These are phyloP conservation scores for Yamadazyma songkhlaensis DNA, from an alignment of 1,139 yeast genomes.

Conservation along the genomic window DNA sequence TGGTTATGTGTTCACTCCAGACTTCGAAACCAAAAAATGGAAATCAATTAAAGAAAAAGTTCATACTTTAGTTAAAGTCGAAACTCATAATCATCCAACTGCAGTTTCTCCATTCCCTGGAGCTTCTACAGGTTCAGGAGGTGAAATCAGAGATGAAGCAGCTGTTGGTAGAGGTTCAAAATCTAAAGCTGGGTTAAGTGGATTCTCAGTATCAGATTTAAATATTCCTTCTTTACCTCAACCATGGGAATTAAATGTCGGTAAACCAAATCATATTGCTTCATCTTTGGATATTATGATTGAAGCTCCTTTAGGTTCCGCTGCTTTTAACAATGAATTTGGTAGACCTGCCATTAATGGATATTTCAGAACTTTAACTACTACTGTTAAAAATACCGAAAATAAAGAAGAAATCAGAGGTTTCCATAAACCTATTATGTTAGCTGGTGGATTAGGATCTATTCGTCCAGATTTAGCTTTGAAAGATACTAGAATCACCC, in stretches of 20 bases:
- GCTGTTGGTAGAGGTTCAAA: slow-evolving; percentile 99
- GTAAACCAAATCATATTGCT: slow-evolving; percentile 92
- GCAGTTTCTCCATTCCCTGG: slow-evolving; percentile 99
- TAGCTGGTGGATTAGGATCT: slow-evolving; percentile 99
- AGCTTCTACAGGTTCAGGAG: slow-evolving; percentile 99
- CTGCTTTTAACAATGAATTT: slow-evolving; percentile 97
- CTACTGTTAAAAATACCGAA: slow-evolving; percentile 60
- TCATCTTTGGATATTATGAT: slow-evolving; percentile 92
- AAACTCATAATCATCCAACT: slow-evolving; percentile 98
- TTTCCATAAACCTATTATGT: slow-evolving; percentile 98
- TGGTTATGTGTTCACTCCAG: slow-evolving; percentile 78
- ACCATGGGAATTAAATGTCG: slow-evolving; percentile 91
- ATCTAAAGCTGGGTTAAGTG: slow-evolving; percentile 94
- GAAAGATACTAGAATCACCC: slow-evolving; percentile 83
- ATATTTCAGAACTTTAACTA: slow-evolving; percentile 92
- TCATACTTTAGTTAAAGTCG: slow-evolving; percentile 91
- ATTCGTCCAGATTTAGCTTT: slow-evolving; percentile 91
- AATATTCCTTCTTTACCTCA: slow-evolving; percentile 80
- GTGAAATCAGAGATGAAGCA: slow-evolving; percentile 99
- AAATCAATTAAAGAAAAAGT: slow-evolving; percentile 70
- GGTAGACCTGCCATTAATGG: slow-evolving; percentile 98
- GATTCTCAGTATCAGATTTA: slow-evolving; percentile 89
- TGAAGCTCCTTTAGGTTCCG: slow-evolving; percentile 97
- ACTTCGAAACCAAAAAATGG: slow-evolving; percentile 71
- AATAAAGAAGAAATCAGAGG: slow-evolving; percentile 83